These are phyloP conservation scores for Lyophyllum decastes DNA, from an alignment of 768 basidiomycete genomes.

Conservation along the genomic window DNA sequence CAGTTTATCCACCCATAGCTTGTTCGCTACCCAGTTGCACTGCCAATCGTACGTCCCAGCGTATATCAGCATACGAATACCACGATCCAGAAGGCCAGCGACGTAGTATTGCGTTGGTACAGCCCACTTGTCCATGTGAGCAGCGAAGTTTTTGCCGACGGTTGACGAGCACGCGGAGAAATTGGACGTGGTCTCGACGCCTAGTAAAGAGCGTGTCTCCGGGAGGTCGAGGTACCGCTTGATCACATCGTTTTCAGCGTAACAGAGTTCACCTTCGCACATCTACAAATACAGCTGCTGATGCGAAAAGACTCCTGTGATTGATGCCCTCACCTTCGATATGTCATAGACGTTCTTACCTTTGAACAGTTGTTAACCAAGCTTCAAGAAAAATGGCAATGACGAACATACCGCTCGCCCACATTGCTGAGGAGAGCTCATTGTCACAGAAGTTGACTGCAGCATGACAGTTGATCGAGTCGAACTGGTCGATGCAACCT, in stretches of 20 bases:
- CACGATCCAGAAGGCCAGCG: constrained; percentile 69
- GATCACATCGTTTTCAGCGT: constrained; percentile 20
- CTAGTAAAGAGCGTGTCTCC: constrained; percentile 19
- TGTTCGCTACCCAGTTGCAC: constrained; percentile 80
- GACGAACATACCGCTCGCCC: constrained; percentile 42
- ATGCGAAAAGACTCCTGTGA: background rate
- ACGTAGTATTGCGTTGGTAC: constrained; percentile 65
- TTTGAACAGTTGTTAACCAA: constrained; percentile 5
- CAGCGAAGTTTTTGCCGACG: constrained; percentile 53
- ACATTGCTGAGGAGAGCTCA: constrained; percentile 42
- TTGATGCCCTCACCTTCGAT: constrained; percentile 17
- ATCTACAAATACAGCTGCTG: constrained; percentile 6
- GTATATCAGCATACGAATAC: constrained; percentile 71
- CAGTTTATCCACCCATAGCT: constrained; percentile 71
- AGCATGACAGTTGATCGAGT: constrained; percentile 66
- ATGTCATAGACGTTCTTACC: constrained; percentile 27
- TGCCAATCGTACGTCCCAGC: constrained; percentile 80
- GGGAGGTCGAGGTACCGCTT: constrained; percentile 20
- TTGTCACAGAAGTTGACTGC: constrained; percentile 66
- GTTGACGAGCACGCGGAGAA: constrained; percentile 57
- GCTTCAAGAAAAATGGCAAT: background rate
- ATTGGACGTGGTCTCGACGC: constrained; percentile 35
- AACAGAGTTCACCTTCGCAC: constrained; percentile 24
- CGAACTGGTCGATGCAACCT: constrained; percentile 66
- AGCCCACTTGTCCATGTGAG: constrained; percentile 53